Percentiles rank a stretch among this genome's conserved stretches.
phyloP scores from a whole-genome alignment of 2,329 filamentous ascomycete genomes.

The Calonectria hongkongensis region DNA sequence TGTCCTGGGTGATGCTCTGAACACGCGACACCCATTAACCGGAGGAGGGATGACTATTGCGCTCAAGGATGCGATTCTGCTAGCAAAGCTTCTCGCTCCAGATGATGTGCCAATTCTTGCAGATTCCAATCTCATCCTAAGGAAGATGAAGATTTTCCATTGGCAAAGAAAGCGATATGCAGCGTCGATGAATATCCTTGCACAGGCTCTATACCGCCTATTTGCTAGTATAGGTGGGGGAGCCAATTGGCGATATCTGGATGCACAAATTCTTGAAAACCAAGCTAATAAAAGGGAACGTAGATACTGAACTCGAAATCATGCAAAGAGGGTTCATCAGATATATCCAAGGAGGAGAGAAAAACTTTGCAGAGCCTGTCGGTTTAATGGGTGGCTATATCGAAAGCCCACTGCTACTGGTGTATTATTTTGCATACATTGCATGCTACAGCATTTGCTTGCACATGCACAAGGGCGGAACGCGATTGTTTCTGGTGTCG shows the following conservation, averaged over 20 bases:
- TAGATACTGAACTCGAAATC: background rate
- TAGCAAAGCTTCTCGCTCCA: background rate
- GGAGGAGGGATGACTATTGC: conserved; percentile 10
- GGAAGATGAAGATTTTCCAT: background rate
- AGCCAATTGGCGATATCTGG: background rate
- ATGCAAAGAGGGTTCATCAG: conserved; percentile 1
- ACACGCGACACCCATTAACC: background rate
- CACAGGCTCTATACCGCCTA: background rate
- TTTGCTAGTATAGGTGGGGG: background rate
- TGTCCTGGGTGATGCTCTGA: background rate
- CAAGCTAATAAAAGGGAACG: background rate
- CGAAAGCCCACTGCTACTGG: background rate
- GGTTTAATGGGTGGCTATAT: background rate
- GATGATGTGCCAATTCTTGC: background rate
- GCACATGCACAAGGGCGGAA: background rate
- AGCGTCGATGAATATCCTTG: background rate
- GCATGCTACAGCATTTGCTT: background rate
- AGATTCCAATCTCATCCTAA: background rate
- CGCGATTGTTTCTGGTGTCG: background rate
- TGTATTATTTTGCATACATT: background rate
- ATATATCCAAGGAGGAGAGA: background rate
- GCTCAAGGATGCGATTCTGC: background rate
- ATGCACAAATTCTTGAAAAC: background rate
- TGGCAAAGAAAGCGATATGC: background rate
- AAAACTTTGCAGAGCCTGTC: conserved; percentile 1